Evolutionary conservation across 2,329 filamentous ascomycete species (phyloP).

Genomic region (Myriosclerotinia curreyana): DNA sequence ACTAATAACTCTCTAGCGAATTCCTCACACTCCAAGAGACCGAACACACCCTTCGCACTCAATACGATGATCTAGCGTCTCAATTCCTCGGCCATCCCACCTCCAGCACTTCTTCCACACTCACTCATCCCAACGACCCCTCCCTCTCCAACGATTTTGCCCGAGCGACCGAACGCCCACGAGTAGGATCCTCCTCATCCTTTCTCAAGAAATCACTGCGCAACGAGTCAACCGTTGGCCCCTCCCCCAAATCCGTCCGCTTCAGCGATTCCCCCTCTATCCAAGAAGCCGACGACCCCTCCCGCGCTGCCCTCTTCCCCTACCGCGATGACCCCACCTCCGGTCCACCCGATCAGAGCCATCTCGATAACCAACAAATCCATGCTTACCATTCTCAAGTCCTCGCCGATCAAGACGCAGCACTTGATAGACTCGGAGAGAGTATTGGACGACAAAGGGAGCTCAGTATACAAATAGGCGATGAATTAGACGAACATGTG

Average conservation of each 20-base stretch:
- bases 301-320: conserved; percentile 58
- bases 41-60: conserved; percentile 65
- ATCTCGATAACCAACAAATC: conserved; percentile 78
- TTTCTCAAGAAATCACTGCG: conserved; percentile 41
- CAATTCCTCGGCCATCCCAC: conserved; percentile 71
- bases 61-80: conserved; percentile 71
- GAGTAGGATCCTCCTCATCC: conserved; percentile 45
- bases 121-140: conserved; percentile 63
- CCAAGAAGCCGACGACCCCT: conserved; percentile 44
- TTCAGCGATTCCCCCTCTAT: conserved; percentile 66
- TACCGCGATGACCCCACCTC: conserved; percentile 67
- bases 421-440: conserved; percentile 83
- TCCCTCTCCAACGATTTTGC: conserved; percentile 61
- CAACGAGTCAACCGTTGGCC: conserved; percentile 32
- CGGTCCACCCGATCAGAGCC: conserved; percentile 40
- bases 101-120: conserved; percentile 49
- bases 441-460: conserved; percentile 87
- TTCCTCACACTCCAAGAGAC: conserved; percentile 58
- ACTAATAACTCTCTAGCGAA: conserved; percentile 32
- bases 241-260: conserved; percentile 70
- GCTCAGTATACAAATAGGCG: conserved; percentile 91
- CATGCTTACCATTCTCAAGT: conserved; percentile 79
- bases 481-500: conserved; percentile 90
- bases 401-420: conserved; percentile 85
- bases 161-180: conserved; percentile 49